phyloP scores from a whole-genome alignment of 495 filamentous ascomycete species.

The Neurospora sp. region DNA sequence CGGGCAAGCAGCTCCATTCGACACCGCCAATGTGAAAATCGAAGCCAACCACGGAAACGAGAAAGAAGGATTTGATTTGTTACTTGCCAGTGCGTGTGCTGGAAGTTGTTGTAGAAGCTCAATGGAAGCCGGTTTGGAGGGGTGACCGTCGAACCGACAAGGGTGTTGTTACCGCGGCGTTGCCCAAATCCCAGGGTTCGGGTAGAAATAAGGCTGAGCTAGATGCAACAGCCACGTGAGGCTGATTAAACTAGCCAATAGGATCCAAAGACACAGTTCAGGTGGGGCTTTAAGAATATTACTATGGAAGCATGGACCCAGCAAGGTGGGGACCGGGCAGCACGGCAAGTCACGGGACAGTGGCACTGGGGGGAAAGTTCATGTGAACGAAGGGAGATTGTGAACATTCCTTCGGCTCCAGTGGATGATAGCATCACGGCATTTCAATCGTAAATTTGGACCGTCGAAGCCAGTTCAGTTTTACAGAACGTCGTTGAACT shows the following conservation, averaged over 20 bases:
- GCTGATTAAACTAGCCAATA: not conserved
- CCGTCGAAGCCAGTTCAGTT: not conserved
- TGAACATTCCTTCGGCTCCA: not conserved
- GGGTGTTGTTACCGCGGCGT: not conserved
- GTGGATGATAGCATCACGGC: not conserved
- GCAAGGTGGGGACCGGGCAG: not conserved
- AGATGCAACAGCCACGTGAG: not conserved
- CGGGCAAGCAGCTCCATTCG: not conserved
- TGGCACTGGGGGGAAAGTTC: not conserved
- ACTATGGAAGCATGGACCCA: not conserved
- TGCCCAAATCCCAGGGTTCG: not conserved
- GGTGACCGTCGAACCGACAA: not conserved
- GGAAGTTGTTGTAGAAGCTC: not conserved
- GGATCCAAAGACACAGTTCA: not conserved
- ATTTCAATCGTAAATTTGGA: not conserved
- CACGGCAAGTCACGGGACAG: not conserved
- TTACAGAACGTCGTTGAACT: too few relatives aligned
- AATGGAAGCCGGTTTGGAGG: not conserved
- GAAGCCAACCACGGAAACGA: not conserved
- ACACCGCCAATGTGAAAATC: not conserved
- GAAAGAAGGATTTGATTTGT: not conserved
- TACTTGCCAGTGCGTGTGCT: not conserved
- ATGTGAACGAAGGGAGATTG: not conserved
- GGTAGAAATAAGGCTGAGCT: not conserved
- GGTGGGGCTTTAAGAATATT: not conserved